Conservation (phyloP, 192 early-diverging fungal species). For the Dissophora ornata region DNA sequence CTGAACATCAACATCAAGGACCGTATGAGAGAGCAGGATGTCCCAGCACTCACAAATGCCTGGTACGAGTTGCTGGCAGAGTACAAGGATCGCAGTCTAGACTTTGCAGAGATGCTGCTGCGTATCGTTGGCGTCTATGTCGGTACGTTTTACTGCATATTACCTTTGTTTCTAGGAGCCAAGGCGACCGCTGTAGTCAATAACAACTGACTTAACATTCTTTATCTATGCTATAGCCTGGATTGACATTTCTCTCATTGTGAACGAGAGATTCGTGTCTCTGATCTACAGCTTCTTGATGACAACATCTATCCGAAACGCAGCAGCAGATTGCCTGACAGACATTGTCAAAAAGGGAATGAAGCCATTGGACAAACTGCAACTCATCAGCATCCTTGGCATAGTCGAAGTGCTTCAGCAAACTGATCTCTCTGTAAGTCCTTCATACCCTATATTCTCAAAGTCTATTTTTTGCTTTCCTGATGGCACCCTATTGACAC, state of each 20-base stretch:
- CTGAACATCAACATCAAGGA: slow-evolving; percentile 92
- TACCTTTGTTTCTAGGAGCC: not conserved
- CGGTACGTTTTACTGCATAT: slow-evolving; percentile 22
- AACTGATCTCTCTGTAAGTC: slow-evolving; percentile 36
- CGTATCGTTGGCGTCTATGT: slow-evolving; percentile 88
- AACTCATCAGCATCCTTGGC: slow-evolving; percentile 74
- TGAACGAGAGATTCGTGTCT: slow-evolving; percentile 83
- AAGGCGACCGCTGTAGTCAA: too few species aligned
- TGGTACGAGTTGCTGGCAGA: slow-evolving; percentile 83
- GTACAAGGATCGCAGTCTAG: slow-evolving; percentile 65
- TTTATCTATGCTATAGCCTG: slow-evolving; percentile 77
- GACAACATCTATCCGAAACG: slow-evolving; percentile 68
- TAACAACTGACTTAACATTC: too few species aligned
- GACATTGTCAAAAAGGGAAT: slow-evolving; percentile 94
- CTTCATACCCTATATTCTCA: too few species aligned
- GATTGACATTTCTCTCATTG: slow-evolving; percentile 94
- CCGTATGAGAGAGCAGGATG: slow-evolving; percentile 84
- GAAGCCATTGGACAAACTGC: slow-evolving; percentile 89
- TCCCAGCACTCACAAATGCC: slow-evolving; percentile 72
- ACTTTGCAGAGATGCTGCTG: slow-evolving; percentile 74
- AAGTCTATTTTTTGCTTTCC: too few species aligned
- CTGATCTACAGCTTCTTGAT: slow-evolving; percentile 80
- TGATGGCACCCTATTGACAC: too few species aligned
- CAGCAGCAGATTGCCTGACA: slow-evolving; percentile 85
- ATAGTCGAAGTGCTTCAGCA: slow-evolving; percentile 48